Base-by-base conservation (phyloP, 306 rosid genomes). In the Arachis hypogaea region DNA sequence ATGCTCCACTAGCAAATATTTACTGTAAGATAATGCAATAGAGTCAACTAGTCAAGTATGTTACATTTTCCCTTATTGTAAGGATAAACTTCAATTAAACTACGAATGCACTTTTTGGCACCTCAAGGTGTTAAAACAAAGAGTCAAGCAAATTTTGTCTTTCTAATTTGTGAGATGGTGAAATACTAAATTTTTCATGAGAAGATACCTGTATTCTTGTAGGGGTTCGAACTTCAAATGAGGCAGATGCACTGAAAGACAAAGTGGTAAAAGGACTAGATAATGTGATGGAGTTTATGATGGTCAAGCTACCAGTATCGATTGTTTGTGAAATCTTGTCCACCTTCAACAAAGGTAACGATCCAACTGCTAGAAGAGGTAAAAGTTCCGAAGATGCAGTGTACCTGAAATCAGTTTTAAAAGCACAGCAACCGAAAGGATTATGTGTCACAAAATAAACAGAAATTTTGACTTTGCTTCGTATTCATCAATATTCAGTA, bases 311-410 rank as follows among this genome's bases (percentile, higher is more conserved):
- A 64, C 75, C 58, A 8, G 83, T 70, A 80, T 91, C 93, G 79
- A 94, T 88, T n/a, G 82, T 82, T 82, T 94, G 98, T 22, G 69
- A 60, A 68, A 94, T 91, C 81, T 84, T 87, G 56, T 85, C 89
- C 41, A 94, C 95, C 78, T 88, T 92, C 84, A 89, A 68, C 63
- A 94, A 81, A 18, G 98, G 93, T 51, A 85, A 81, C 45, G 90
- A n/a, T 62, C 97, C 97, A 12, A 77, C 84, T 61, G 97, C 97
- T 59, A 94, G 80, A 76, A 94, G 95, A 40, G 99, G 99, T 85
- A 91, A 77, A 71, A 94, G 82, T 83, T 94, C 99, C 0, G 97
- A 94, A 77, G 85, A 89, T 64, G 97, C 95, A 11, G 99, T 94
- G 83, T 89, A 94, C 90, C 99, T 94, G 86, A 77, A 55, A 63